Conservation (phyloP, 1,284 basidiomycete genomes). For the Cutaneotrichosporon cutaneum region DNA sequence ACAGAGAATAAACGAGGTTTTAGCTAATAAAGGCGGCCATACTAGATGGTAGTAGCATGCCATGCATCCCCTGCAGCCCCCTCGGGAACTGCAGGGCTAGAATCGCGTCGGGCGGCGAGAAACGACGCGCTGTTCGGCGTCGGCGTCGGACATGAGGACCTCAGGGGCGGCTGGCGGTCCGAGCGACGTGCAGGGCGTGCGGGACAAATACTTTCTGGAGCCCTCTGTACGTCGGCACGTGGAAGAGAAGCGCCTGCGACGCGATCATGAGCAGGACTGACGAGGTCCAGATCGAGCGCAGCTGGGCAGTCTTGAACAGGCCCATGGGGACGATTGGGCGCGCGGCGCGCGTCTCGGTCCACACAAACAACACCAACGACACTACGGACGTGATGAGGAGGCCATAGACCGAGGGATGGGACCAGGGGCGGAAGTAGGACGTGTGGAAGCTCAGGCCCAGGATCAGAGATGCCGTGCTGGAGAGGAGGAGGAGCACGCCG, state of each 20-base stretch:
- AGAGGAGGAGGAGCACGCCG: slow-evolving; percentile 61
- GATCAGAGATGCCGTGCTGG: slow-evolving; percentile 68
- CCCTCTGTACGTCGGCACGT: slow-evolving; percentile 49
- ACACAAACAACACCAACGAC: slow-evolving; percentile 61
- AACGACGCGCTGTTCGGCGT: too few species aligned
- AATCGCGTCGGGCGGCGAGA: too few species aligned
- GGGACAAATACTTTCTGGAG: too few species aligned
- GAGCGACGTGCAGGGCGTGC: too few species aligned
- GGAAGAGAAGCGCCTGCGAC: slow-evolving; percentile 62
- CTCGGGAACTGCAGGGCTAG: too few species aligned
- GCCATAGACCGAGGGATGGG: slow-evolving; percentile 66
- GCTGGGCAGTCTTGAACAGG: slow-evolving; percentile 69
- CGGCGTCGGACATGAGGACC: too few species aligned
- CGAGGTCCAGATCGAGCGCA: slow-evolving; percentile 51
- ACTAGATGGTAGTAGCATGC: too few species aligned
- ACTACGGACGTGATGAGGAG: slow-evolving; percentile 61
- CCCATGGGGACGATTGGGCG: slow-evolving; percentile 79
- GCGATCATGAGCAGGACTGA: slow-evolving; percentile 63
- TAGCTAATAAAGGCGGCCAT: too few species aligned
- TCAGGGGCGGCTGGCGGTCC: too few species aligned
- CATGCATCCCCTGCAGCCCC: too few species aligned
- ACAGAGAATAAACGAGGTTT: too few species aligned
- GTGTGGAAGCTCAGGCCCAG: slow-evolving; percentile 77
- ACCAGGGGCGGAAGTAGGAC: slow-evolving; percentile 76
- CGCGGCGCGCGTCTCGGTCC: slow-evolving; percentile 68